A percentile compares a stretch with the other conserved stretches of the same genome.
phyloP scores from a whole-genome alignment of 306 rosid genomes.

The Herpetospermum pedunculosum region DNA sequence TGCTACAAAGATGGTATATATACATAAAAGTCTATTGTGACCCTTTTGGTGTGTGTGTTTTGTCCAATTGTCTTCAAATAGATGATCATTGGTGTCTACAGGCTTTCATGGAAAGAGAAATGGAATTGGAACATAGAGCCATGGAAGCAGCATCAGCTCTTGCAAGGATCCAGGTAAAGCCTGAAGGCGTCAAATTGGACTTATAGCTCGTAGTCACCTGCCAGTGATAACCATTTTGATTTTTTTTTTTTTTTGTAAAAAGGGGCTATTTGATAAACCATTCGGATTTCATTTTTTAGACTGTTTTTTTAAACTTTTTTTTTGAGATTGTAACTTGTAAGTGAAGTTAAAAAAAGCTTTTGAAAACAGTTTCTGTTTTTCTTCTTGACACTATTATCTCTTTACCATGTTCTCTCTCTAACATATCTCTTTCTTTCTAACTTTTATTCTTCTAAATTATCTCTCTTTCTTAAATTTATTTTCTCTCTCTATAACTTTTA shows the following conservation, averaged over 20 bases:
- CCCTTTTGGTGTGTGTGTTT: constrained; percentile 2
- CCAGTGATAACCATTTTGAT: no score
- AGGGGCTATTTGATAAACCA: no score
- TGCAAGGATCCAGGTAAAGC: constrained; percentile 85
- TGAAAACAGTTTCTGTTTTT: no score
- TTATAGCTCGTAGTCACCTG: constrained; percentile 1
- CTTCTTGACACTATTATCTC: no score
- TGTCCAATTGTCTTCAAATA: constrained; percentile 13
- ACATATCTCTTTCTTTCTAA: not conserved
- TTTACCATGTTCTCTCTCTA: no score
- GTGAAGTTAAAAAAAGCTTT: no score
- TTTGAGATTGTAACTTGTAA: no score
- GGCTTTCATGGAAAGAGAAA: constrained; percentile 99
- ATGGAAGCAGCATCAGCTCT: constrained; percentile 86
- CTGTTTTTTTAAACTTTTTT: no score
- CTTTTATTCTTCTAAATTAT: no score
- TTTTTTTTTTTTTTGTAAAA: no score
- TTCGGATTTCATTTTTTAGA: no score
- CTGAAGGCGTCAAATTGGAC: constrained; percentile 15
- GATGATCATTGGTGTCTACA: constrained; percentile 26
- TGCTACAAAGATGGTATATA: constrained; percentile 78
- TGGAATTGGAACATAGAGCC: constrained; percentile 95
- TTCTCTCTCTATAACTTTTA: no score
- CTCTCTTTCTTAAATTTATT: not conserved
- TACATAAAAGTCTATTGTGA: constrained; percentile 6